Evolutionary conservation across 352 stramenopile species (phyloP).

Genomic region (Globisporangium mamillatum): DNA sequence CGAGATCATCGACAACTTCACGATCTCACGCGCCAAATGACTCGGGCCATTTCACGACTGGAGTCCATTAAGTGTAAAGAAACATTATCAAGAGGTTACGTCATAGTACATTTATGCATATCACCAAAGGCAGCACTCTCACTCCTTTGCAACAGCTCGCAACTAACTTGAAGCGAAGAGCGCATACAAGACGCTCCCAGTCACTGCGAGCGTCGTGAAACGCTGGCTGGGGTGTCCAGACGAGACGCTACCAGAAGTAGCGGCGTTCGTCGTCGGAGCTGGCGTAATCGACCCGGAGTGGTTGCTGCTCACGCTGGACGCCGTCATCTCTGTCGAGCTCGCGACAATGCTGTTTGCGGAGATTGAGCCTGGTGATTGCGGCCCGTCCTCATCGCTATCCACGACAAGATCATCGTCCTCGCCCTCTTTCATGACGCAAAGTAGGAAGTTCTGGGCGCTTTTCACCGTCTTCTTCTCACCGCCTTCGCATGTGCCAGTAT

Average conservation of each 20-base stretch:
- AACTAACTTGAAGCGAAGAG: constrained; percentile 2
- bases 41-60: too few species aligned
- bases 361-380: neutral
- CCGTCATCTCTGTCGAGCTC: neutral
- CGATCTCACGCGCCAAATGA: neutral
- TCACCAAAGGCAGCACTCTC: neutral
- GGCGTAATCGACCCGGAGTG: neutral
- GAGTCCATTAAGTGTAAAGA: neutral
- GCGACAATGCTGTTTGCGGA: neutral
- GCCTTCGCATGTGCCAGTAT: neutral
- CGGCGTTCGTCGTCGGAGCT: neutral
- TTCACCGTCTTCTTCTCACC: constrained; percentile 9
- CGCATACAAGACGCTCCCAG: neutral
- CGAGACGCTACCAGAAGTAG: neutral
- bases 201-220: neutral
- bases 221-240: neutral
- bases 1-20: neutral
- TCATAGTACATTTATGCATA: neutral
- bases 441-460: constrained; percentile 9
- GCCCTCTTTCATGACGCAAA: constrained; percentile 2
- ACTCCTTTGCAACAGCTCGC: neutral
- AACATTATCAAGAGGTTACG: neutral
- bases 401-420: constrained; percentile 3
- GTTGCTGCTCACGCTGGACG: neutral
- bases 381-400: neutral